phyloP scores from a whole-genome alignment of 2,329 filamentous ascomycete genomes.

The Sphaerulina populicola region DNA sequence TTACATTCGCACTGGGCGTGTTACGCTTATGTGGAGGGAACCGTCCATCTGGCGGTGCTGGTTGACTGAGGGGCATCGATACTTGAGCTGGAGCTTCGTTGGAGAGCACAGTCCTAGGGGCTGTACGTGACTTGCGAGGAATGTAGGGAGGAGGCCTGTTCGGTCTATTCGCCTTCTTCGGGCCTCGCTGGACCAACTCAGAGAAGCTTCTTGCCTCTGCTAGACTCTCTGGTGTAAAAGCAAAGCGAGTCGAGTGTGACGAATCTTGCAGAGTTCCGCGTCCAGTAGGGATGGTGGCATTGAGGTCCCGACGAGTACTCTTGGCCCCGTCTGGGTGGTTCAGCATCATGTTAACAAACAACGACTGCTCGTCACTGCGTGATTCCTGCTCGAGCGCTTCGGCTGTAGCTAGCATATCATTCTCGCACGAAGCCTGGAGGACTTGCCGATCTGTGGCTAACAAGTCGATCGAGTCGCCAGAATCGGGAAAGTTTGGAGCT shows the following conservation, averaged over 20 bases:
- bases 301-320: background rate
- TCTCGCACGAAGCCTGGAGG: too few relatives aligned
- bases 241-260: background rate
- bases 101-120: background rate
- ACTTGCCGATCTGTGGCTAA: too few relatives aligned
- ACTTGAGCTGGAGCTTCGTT: background rate
- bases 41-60: background rate
- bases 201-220: background rate
- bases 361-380: background rate
- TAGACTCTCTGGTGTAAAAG: background rate
- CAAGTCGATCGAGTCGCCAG: too few relatives aligned
- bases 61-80: background rate
- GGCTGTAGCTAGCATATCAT: background rate
- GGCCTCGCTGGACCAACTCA: background rate
- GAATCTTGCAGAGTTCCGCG: background rate
- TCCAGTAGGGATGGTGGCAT: background rate
- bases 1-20: background rate
- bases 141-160: background rate
- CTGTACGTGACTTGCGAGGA: background rate
- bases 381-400: background rate
- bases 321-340: background rate
- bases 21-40: constrained; percentile 10
- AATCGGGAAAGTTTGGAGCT: too few relatives aligned
- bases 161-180: background rate
- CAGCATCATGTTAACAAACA: background rate